These are phyloP conservation scores for Curvularia spicifera DNA, from an alignment of 2,329 filamentous ascomycete species.

Conservation along the genomic window DNA sequence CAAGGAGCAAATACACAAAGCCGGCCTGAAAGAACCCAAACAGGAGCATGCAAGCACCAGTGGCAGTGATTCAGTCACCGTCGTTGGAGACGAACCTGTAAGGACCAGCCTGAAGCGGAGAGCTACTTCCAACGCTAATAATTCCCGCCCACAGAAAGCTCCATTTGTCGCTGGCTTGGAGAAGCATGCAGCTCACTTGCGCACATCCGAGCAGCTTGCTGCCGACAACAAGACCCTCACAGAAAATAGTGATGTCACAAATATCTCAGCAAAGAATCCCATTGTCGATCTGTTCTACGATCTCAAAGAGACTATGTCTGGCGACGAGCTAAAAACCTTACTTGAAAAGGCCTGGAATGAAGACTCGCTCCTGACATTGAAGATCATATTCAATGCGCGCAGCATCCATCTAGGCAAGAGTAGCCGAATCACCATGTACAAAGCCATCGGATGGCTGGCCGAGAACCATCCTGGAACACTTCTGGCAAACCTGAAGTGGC, in stretches of 20 bases:
- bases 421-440: constrained; percentile 58
- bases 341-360: constrained; percentile 59
- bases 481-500: constrained; percentile 61
- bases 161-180: constrained; percentile 30
- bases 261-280: constrained; percentile 53
- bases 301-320: constrained; percentile 53
- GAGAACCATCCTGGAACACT: constrained; percentile 63
- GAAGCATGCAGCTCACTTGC: constrained; percentile 23
- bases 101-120: constrained; percentile 19
- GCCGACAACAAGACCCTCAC: constrained; percentile 59
- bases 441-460: constrained; percentile 63
- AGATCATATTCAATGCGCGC: constrained; percentile 66
- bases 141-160: constrained; percentile 23
- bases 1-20: constrained; percentile 12
- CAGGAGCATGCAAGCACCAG: constrained; percentile 11
- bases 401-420: constrained; percentile 68
- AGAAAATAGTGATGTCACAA: constrained; percentile 59
- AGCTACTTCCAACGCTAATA: constrained; percentile 18
- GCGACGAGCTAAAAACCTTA: constrained; percentile 49
- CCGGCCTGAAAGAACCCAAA: constrained; percentile 3
- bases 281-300: constrained; percentile 64
- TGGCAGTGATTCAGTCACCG: not conserved
- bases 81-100: constrained; percentile 1
- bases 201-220: constrained; percentile 18
- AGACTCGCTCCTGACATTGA: constrained; percentile 59